A percentile compares a stretch with the other conserved stretches of the same genome.
Conservation (phyloP, 768 basidiomycete species). For the Kwoniella bestiolae region DNA sequence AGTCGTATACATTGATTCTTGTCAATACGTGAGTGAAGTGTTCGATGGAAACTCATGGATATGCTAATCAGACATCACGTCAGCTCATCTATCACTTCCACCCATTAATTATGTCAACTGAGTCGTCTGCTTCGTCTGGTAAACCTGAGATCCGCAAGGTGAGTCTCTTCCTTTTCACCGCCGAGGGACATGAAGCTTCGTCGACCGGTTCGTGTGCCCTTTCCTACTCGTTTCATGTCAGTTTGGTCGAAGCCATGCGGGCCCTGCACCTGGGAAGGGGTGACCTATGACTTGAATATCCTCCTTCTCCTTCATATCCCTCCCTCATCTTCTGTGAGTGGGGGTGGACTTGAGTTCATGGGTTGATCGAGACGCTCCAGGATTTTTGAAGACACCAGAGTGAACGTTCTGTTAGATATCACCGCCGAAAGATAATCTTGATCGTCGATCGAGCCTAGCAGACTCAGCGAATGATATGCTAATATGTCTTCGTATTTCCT, state of each 20-base stretch:
- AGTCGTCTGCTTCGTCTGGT: too few species aligned
- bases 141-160: too few species aligned
- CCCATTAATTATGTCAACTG: too few species aligned
- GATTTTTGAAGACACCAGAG: constrained; percentile 34
- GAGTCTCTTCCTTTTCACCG: constrained; percentile 39
- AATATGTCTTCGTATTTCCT: too few species aligned
- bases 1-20: too few species aligned
- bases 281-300: constrained; percentile 51
- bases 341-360: constrained; percentile 41
- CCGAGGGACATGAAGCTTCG: constrained; percentile 39
- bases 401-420: constrained; percentile 44
- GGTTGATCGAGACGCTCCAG: constrained; percentile 44
- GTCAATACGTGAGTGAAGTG: too few species aligned
- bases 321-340: constrained; percentile 25
- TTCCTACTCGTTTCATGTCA: constrained; percentile 30
- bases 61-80: too few species aligned
- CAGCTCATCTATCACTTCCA: too few species aligned
- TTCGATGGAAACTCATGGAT: too few species aligned
- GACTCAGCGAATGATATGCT: constrained; percentile 56
- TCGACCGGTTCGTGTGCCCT: constrained; percentile 31
- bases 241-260: constrained; percentile 42
- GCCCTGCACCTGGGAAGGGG: constrained; percentile 52
- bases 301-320: constrained; percentile 44
- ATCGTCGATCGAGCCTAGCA: constrained; percentile 48
- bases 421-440: constrained; percentile 56